Conservation (phyloP, 768 basidiomycete species). For the Leccinum subgranulosum region DNA sequence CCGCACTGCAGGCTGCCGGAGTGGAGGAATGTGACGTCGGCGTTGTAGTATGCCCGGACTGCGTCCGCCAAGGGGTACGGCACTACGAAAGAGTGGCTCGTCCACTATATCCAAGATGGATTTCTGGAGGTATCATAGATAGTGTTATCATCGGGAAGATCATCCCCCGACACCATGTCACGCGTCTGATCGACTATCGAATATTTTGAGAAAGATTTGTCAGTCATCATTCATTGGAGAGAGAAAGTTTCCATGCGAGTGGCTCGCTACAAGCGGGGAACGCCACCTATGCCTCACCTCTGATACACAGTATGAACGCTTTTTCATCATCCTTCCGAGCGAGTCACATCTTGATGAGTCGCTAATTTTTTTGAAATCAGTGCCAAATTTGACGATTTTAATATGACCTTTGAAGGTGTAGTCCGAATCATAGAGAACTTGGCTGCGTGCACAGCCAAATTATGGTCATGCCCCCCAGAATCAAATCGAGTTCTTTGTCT, state of each 20-base stretch:
- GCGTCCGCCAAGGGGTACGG: constrained; percentile 10
- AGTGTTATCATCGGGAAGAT: constrained; percentile 6
- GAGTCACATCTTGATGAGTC: constrained; percentile 5
- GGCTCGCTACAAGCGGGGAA: background rate
- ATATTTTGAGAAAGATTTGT: background rate
- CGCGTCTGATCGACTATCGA: constrained; percentile 1
- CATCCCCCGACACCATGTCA: constrained; percentile 2
- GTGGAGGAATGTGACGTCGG: constrained; percentile 14
- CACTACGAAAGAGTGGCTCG: constrained; percentile 1
- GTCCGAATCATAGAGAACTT: background rate
- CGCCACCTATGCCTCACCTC: background rate
- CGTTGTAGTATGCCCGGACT: constrained; percentile 16
- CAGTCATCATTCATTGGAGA: background rate
- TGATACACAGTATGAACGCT: background rate
- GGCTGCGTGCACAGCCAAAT: constrained; percentile 7
- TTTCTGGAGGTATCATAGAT: background rate
- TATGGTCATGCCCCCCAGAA: constrained; percentile 13
- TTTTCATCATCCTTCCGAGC: background rate
- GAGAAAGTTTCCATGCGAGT: background rate
- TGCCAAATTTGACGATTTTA: constrained; percentile 5
- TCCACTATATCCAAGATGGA: background rate
- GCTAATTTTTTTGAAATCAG: constrained; percentile 4
- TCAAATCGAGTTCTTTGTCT: constrained; percentile 1
- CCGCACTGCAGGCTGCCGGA: constrained; percentile 2
- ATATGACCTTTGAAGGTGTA: constrained; percentile 1